Evolutionary conservation across 1,284 basidiomycete genomes (phyloP).

Genomic region (Malassezia arunalokei): DNA sequence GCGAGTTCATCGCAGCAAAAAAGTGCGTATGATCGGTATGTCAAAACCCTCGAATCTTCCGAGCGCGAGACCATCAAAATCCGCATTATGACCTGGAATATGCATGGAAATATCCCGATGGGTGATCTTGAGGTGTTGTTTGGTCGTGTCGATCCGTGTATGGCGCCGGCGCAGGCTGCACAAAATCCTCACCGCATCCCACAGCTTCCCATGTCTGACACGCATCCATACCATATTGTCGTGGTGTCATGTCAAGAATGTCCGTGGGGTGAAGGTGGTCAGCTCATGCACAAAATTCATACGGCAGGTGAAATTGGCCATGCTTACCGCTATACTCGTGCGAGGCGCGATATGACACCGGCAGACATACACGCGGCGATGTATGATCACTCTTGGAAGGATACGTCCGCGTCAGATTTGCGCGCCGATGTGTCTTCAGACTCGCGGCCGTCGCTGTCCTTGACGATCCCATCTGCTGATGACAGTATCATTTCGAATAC

Average conservation of each 20-base stretch:
- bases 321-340: constrained; percentile 3
- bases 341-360: not conserved
- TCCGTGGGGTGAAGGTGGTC: constrained; percentile 39
- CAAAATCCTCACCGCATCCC: constrained; percentile 29
- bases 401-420: not conserved
- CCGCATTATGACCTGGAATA: constrained; percentile 51
- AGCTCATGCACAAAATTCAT: constrained; percentile 30
- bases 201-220: constrained; percentile 29
- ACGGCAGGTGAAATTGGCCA: constrained; percentile 38
- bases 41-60: constrained; percentile 16
- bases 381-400: not conserved
- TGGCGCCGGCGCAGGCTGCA: constrained; percentile 46
- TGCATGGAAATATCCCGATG: constrained; percentile 51
- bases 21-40: not conserved
- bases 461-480: not conserved
- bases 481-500: not conserved
- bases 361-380: not conserved
- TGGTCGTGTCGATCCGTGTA: constrained; percentile 52
- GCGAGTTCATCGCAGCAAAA: not conserved
- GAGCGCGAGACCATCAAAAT: constrained; percentile 47
- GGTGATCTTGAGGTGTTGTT: constrained; percentile 65
- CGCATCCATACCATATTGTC: constrained; percentile 66
- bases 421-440: not conserved
- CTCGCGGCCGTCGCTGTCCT: not conserved
- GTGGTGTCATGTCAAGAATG: constrained; percentile 62